Percentiles rank a stretch among this genome's conserved stretches.
Evolutionary conservation across 2,329 filamentous ascomycete species (phyloP).

Genomic region (Fusarium nisikadoi): DNA sequence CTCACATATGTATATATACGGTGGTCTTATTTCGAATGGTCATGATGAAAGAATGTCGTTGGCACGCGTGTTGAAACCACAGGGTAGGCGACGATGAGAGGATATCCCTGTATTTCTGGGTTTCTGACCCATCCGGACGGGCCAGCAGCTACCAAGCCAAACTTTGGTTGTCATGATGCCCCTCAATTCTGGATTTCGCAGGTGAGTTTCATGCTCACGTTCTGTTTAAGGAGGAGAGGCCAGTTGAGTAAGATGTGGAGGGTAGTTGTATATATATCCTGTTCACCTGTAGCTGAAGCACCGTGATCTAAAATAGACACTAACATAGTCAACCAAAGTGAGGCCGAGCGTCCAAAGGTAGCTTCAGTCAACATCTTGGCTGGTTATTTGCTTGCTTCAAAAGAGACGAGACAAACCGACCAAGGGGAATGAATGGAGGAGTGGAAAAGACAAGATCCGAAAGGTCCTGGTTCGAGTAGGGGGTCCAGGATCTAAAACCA

Average conservation of each 20-base stretch:
- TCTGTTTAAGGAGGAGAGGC: not conserved
- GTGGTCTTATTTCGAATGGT: not conserved
- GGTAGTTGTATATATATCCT: not conserved
- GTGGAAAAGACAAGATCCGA: not conserved
- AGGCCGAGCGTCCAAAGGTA: not conserved
- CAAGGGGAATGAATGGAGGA: not conserved
- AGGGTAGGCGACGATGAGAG: slow-evolving; percentile 12
- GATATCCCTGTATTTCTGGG: not conserved
- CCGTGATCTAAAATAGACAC: not conserved
- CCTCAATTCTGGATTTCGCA: slow-evolving; percentile 7
- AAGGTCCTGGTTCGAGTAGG: not conserved
- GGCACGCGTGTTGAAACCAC: not conserved
- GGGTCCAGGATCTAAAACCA: slow-evolving; percentile 1
- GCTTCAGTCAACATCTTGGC: not conserved
- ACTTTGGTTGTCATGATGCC: slow-evolving; percentile 4
- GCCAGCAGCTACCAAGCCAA: not conserved
- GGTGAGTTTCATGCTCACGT: slow-evolving; percentile 12
- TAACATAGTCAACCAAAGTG: not conserved
- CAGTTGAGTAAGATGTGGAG: not conserved
- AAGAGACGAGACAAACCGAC: not conserved
- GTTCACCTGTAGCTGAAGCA: not conserved
- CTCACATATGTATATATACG: not conserved
- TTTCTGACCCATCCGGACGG: not conserved
- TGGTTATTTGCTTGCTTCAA: not conserved
- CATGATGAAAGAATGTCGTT: not conserved